Conservation (phyloP, 352 stramenopile species). For the Pythium biforme region DNA sequence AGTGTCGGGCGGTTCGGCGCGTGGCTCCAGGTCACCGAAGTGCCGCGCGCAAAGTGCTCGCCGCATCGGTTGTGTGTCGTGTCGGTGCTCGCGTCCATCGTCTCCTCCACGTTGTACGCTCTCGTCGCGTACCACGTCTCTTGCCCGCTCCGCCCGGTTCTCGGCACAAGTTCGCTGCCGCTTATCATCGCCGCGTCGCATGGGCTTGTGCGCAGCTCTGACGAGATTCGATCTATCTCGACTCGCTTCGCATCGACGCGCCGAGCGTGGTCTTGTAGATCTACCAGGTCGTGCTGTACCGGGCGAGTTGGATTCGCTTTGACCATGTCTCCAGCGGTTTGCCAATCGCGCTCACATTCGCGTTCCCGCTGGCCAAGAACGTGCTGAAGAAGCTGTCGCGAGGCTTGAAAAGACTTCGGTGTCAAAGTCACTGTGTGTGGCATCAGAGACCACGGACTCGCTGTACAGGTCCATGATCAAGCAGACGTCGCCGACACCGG, state of each 20-base stretch:
- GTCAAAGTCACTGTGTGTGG: slow-evolving; percentile 20
- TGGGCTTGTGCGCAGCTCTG: slow-evolving; percentile 6
- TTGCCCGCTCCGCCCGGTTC: slow-evolving; percentile 8
- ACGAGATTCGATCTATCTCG: not conserved
- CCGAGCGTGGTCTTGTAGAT: slow-evolving; percentile 8
- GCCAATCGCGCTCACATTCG: slow-evolving; percentile 12
- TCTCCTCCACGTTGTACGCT: not conserved
- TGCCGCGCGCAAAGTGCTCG: slow-evolving; percentile 14
- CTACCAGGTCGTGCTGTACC: slow-evolving; percentile 17
- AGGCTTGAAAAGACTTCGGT: slow-evolving; percentile 15
- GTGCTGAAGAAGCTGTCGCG: not conserved
- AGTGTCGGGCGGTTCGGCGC: slow-evolving; percentile 13
- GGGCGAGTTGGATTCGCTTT: slow-evolving; percentile 15
- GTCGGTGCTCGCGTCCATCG: not conserved
- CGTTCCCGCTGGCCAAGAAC: slow-evolving; percentile 19
- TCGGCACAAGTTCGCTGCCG: not conserved
- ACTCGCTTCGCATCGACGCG: not conserved
- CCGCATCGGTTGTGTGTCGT: not conserved
- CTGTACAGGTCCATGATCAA: slow-evolving; percentile 25
- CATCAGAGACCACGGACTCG: slow-evolving; percentile 19
- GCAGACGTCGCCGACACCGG: slow-evolving; percentile 20
- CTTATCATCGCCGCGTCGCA: not conserved
- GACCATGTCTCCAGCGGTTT: not conserved
- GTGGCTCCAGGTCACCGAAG: slow-evolving; percentile 16
- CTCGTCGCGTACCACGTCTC: not conserved